Conservation (phyloP, 345 rosid species). For the Citrus medica region DNA sequence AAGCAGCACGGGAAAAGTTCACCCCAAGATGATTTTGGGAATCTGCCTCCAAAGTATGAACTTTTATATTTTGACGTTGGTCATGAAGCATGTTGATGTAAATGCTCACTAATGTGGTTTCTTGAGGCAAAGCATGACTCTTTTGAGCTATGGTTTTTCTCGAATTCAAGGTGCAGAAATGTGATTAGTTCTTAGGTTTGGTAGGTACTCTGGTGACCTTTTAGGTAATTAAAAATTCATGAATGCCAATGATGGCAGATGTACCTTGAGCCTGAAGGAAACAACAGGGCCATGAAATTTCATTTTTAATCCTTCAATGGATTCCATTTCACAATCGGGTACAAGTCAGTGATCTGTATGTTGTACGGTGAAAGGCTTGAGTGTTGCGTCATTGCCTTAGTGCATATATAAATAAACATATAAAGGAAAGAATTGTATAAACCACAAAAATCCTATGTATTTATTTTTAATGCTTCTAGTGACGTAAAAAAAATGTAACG, state of each 20-base stretch:
- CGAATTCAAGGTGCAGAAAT: conserved; percentile 4
- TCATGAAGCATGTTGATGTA: not conserved
- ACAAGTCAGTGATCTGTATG: not conserved
- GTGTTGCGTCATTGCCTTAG: not conserved
- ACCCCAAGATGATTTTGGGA: conserved; percentile 14
- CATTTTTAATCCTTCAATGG: not conserved
- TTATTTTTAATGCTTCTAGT: no score
- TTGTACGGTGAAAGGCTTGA: not conserved
- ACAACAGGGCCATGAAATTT: not conserved
- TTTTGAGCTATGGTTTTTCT: not conserved
- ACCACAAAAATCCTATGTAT: no score
- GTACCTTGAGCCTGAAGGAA: conserved; percentile 1
- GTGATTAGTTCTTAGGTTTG: not conserved
- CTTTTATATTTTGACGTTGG: not conserved
- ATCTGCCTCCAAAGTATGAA: not conserved
- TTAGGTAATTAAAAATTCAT: not conserved
- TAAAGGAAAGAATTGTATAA: no score
- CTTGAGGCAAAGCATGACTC: not conserved
- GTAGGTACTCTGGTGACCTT: not conserved
- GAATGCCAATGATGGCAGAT: conserved; percentile 9
- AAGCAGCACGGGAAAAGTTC: conserved; percentile 15
- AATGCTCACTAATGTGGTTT: not conserved
- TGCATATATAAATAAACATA: no score
- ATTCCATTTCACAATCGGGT: not conserved
- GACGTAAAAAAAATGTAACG: no score